These are phyloP conservation scores for Fusarium vanettenii DNA, from an alignment of 2,329 filamentous ascomycete species.

Conservation along the genomic window DNA sequence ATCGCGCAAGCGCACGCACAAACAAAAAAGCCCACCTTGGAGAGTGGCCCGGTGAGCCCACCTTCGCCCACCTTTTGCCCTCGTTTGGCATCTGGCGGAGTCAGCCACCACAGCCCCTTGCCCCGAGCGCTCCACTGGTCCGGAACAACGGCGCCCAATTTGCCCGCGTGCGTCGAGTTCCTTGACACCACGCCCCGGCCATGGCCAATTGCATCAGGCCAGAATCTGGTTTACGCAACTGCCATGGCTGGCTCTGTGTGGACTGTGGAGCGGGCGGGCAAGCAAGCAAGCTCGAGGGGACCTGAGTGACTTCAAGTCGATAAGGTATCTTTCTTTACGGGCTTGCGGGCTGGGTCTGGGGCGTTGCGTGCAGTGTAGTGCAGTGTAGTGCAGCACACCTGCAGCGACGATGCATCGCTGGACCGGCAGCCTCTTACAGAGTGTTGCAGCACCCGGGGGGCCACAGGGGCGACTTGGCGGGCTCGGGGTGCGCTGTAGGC, in stretches of 20 bases:
- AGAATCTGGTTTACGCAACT: constrained; percentile 44
- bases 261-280: too few species aligned
- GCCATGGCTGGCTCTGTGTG: constrained; percentile 16
- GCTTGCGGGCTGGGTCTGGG: neutral
- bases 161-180: constrained; percentile 38
- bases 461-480: constrained; percentile 2
- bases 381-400: neutral
- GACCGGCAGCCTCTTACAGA: constrained; percentile 10
- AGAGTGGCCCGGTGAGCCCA: constrained; percentile 40
- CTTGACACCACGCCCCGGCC: constrained; percentile 1
- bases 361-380: neutral
- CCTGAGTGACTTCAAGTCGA: constrained; percentile 1
- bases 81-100: constrained; percentile 26
- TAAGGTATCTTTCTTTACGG: constrained; percentile 21
- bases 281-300: neutral
- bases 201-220: constrained; percentile 45
- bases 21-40: neutral
- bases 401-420: constrained; percentile 8
- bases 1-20: constrained; percentile 7
- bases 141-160: constrained; percentile 41
- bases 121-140: constrained; percentile 44
- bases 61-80: constrained; percentile 36
- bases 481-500: neutral
- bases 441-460: neutral
- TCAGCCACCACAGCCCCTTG: constrained; percentile 31